phyloP scores from a whole-genome alignment of 192 early-diverging fungal species.

The Mortierella antarctica region DNA sequence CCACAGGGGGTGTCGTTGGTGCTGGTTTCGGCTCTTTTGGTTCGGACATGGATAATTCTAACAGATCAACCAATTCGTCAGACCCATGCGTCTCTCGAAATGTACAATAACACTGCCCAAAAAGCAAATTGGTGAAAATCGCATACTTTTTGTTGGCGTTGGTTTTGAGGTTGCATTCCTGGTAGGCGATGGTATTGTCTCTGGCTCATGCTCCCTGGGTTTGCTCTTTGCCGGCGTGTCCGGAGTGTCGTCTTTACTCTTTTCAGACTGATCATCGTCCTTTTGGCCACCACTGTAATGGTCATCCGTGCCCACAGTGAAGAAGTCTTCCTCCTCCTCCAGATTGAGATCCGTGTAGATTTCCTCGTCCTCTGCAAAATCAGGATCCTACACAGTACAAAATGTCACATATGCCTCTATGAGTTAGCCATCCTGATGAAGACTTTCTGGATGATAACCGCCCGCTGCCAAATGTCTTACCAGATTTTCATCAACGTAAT shows the following conservation, averaged over 20 bases:
- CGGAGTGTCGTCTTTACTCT: constrained; percentile 20
- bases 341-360: constrained; percentile 95
- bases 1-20: neutral
- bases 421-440: neutral
- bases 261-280: constrained; percentile 25
- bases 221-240: constrained; percentile 35
- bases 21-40: constrained; percentile 48
- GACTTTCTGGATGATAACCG: neutral
- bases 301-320: constrained; percentile 81
- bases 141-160: constrained; percentile 34
- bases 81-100: no score
- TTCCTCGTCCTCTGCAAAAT: constrained; percentile 92
- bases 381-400: constrained; percentile 79
- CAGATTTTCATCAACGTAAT: constrained; percentile 92
- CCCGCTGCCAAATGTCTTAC: constrained; percentile 11
- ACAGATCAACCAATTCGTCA: neutral
- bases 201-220: constrained; percentile 56
- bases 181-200: constrained; percentile 16
- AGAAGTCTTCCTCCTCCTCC: constrained; percentile 89
- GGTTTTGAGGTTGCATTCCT: constrained; percentile 5
- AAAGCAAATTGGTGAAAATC: neutral
- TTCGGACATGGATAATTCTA: constrained; percentile 36
- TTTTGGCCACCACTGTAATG: constrained; percentile 27
- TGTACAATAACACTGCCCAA: neutral
- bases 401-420: neutral